Evolutionary conservation across 139 green algal genomes (phyloP).

Genomic region (Chloropicon primus): DNA sequence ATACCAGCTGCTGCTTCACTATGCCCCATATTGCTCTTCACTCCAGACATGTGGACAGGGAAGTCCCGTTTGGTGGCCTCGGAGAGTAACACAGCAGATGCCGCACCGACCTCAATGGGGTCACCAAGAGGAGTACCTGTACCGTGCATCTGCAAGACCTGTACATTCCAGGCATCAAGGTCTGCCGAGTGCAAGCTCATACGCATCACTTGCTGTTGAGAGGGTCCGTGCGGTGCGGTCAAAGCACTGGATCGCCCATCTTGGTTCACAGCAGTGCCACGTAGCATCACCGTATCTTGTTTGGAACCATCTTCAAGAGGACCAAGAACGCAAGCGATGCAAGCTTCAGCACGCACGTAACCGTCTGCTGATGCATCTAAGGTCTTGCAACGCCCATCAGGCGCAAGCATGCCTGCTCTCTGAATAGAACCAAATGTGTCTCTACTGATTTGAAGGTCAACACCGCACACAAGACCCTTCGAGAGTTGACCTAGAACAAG

Average conservation of each 20-base stretch:
- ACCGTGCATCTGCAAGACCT: conserved; percentile 57
- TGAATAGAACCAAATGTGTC: not conserved
- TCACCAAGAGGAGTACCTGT: conserved; percentile 70
- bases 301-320: not conserved
- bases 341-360: not conserved
- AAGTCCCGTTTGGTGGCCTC: not conserved
- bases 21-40: not conserved
- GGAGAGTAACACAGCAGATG: conserved; percentile 15
- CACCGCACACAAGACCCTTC: not conserved
- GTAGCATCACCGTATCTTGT: not conserved
- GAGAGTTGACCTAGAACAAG: not conserved
- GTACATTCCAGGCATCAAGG: not conserved
- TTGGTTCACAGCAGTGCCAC: not conserved
- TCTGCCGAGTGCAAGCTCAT: conserved; percentile 18
- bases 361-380: not conserved
- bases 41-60: not conserved
- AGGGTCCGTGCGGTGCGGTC: conserved; percentile 73
- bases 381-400: not conserved
- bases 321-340: not conserved
- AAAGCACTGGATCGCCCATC: conserved; percentile 29
- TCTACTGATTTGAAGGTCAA: not conserved
- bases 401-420: not conserved
- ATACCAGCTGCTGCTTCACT: not conserved
- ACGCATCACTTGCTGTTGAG: conserved; percentile 60
- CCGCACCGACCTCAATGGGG: conserved; percentile 72